Conservation (phyloP, 2,329 filamentous ascomycete genomes). For the Curvularia sp. region DNA sequence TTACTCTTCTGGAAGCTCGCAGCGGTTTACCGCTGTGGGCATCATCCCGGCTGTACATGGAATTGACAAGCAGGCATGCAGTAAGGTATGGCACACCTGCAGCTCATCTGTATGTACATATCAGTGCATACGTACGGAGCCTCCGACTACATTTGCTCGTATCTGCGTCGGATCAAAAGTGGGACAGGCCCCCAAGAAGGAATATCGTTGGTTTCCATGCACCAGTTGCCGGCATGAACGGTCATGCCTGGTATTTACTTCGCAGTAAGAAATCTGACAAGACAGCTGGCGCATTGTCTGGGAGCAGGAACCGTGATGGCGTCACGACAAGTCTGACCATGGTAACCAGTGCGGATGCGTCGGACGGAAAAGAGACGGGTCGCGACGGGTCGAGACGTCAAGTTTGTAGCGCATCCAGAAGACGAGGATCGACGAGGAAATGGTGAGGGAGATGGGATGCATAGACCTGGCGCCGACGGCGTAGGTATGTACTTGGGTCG, state of each 20-base stretch:
- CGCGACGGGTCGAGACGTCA: background rate
- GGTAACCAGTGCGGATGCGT: background rate
- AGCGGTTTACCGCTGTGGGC: background rate
- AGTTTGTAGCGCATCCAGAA: background rate
- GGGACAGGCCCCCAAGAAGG: background rate
- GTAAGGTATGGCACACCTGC: background rate
- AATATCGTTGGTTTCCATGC: background rate
- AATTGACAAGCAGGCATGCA: constrained; percentile 4
- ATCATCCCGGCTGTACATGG: background rate
- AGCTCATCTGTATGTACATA: background rate
- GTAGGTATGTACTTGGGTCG: background rate
- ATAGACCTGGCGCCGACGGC: background rate
- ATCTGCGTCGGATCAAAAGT: constrained; percentile 5
- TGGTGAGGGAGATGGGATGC: background rate
- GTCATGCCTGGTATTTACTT: background rate
- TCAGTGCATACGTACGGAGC: background rate
- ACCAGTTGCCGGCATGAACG: background rate
- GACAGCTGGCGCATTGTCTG: background rate
- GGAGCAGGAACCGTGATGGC: background rate
- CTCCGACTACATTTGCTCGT: background rate
- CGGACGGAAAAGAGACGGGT: background rate
- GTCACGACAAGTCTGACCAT: background rate
- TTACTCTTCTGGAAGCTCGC: constrained; percentile 11
- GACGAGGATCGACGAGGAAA: background rate
- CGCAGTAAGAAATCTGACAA: background rate